phyloP scores from a whole-genome alignment of 352 stramenopile species.

The Phytophthora nicotianae region DNA sequence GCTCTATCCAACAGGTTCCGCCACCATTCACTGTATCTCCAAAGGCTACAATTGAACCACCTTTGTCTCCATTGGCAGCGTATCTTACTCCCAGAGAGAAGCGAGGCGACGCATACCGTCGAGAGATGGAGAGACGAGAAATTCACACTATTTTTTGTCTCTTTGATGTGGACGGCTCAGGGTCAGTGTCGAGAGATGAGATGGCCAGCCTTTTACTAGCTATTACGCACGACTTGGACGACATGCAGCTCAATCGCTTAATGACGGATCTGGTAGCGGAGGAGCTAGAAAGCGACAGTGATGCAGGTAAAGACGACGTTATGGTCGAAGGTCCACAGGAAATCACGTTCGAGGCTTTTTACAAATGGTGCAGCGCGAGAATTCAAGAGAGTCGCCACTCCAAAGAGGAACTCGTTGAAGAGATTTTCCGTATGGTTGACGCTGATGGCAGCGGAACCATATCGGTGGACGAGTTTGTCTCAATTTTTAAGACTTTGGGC shows the following conservation, averaged over 20 bases:
- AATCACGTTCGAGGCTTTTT: constrained; percentile 73
- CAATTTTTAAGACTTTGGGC: constrained; percentile 71
- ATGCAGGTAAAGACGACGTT: constrained; percentile 7
- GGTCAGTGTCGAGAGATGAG: constrained; percentile 61
- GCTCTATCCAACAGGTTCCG: constrained; percentile 18
- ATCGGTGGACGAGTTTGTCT: constrained; percentile 77
- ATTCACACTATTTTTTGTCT: constrained; percentile 78
- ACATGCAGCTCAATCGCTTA: constrained; percentile 58
- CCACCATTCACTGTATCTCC: constrained; percentile 12
- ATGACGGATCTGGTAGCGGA: constrained; percentile 58
- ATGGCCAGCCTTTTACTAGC: constrained; percentile 62
- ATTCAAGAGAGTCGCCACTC: constrained; percentile 60
- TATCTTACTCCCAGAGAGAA: constrained; percentile 53
- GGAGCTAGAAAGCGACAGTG: constrained; percentile 35
- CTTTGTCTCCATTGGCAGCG: constrained; percentile 54
- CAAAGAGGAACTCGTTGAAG: constrained; percentile 66
- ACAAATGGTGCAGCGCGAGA: constrained; percentile 69
- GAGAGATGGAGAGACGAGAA: constrained; percentile 69
- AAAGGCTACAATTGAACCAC: constrained; percentile 34
- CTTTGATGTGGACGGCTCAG: constrained; percentile 69
- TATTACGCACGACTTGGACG: constrained; percentile 71
- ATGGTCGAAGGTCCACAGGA: constrained; percentile 42
- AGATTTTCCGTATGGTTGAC: constrained; percentile 81
- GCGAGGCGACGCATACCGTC: constrained; percentile 57
- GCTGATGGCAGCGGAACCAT: constrained; percentile 63